A percentile compares a stretch with the other conserved stretches of the same genome.
Evolutionary conservation across 768 basidiomycete species (phyloP).

Genomic region (Trametes elegans): DNA sequence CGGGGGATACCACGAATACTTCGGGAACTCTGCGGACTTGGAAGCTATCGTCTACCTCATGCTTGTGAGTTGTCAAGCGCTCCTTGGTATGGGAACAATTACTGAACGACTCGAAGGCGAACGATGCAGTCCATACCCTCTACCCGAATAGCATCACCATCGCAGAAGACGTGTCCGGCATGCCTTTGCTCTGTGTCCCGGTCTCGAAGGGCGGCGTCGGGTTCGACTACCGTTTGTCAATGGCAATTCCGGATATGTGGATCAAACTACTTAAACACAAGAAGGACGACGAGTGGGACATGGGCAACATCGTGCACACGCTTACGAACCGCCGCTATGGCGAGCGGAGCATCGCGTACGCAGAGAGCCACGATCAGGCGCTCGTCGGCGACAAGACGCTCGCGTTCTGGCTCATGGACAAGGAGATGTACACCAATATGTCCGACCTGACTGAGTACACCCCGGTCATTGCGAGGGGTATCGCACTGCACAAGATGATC

Average conservation of each 20-base stretch:
- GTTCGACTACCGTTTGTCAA: constrained; percentile 96
- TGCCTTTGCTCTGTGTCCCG: constrained; percentile 90
- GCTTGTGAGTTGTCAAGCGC: constrained; percentile 61
- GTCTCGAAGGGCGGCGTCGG: constrained; percentile 85
- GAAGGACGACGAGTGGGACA: constrained; percentile 82
- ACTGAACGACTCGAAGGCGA: constrained; percentile 57
- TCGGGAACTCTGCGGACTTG: constrained; percentile 78
- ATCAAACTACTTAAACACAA: constrained; percentile 97
- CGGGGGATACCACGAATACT: constrained; percentile 98
- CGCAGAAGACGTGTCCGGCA: constrained; percentile 98
- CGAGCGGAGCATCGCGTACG: constrained; percentile 91
- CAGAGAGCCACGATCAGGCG: constrained; percentile 97
- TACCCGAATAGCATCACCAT: constrained; percentile 86
- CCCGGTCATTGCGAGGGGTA: constrained; percentile 79
- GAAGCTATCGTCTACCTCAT: constrained; percentile 96
- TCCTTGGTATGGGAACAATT: background rate
- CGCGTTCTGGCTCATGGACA: constrained; percentile 99
- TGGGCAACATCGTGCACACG: constrained; percentile 84
- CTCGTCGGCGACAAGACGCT: constrained; percentile 98
- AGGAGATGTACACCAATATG: constrained; percentile 99
- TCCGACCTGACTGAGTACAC: constrained; percentile 83
- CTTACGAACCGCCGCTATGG: constrained; percentile 84
- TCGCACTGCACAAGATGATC: constrained; percentile 97
- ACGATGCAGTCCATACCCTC: constrained; percentile 80
- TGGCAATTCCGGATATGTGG: constrained; percentile 99